Base-by-base conservation (phyloP, 1,284 basidiomycete species). In the Kwoniella shivajii region DNA sequence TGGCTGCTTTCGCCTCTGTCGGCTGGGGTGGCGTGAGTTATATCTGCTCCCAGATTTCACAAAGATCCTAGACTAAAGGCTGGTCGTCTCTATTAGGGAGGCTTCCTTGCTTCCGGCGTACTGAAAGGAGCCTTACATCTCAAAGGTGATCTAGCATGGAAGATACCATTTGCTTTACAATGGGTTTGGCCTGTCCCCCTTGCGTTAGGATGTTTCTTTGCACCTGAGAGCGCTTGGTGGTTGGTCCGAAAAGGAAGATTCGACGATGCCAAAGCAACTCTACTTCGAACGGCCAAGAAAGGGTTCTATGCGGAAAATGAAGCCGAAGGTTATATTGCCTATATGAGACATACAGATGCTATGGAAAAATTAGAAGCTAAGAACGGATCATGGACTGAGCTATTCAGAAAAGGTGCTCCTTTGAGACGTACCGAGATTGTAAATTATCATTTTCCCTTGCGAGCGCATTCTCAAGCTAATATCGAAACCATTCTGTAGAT, bases 121-220 rank as follows among this genome's bases (percentile, higher is more conserved):
- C 72, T 81, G 18, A 72, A 70, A 43, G 78, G 73, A 18, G 68
- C 67, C 24, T 54, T 68, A 36, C 59, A 57, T 26, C 60, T 69
- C 50, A 59, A 60, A 22, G 59, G 67, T 37, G 54, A 72, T 54
- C 71, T 69, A 66, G 69, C 69, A 3, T 79, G 66, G 65, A 61
- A 63, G 39, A 48, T 74, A 14, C 72, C 72, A 1, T 74, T 61
- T 56, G 55, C 61, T 33, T 46, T 72, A 11, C 78, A 79, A 66
- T 80, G 78, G 77, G 59, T 80, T 37, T 75, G 76, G 76, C 50
- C 50, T 1, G 42, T 53, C 7, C 50, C 50, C 22, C n/a, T 53
- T 3, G 50, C 50, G 18, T 27, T 53, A 16, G 50, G 38, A 18
- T 53, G 50, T 45, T 53, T 53, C 42, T 45, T 53, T 27, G 50